Percentiles rank a stretch among this genome's conserved stretches.
These are phyloP conservation scores for Hypoxylon sp. DNA, from an alignment of 2,329 filamentous ascomycete species.

Conservation along the genomic window DNA sequence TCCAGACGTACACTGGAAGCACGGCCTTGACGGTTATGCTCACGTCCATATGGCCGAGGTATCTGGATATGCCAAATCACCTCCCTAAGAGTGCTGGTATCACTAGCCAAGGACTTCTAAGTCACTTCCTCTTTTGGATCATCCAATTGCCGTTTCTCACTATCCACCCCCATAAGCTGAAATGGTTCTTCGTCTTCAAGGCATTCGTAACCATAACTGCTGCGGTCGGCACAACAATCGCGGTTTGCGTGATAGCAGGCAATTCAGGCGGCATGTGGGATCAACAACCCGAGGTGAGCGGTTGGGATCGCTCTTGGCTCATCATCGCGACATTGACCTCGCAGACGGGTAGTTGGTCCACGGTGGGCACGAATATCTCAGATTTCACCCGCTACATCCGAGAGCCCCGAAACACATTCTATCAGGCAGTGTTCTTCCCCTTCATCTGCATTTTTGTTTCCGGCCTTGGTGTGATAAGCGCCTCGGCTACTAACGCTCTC, in stretches of 20 bases:
- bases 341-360: conserved; percentile 39
- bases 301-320: conserved; percentile 12
- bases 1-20: conserved; percentile 54
- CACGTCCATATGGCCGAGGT: conserved; percentile 59
- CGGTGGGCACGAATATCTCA: conserved; percentile 43
- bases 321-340: conserved; percentile 9
- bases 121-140: conserved; percentile 49
- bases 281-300: conserved; percentile 5
- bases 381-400: conserved; percentile 37
- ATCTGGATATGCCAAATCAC: conserved; percentile 59
- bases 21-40: conserved; percentile 54
- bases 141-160: conserved; percentile 40
- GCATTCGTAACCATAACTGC: conserved; percentile 32
- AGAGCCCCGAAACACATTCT: conserved; percentile 43
- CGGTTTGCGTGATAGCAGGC: conserved; percentile 38
- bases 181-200: conserved; percentile 41
- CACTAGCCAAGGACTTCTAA: conserved; percentile 23
- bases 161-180: conserved; percentile 35
- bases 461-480: conserved; percentile 51
- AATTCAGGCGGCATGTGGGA: conserved; percentile 39
- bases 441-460: conserved; percentile 49
- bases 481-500: conserved; percentile 31
- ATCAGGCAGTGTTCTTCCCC: conserved; percentile 48
- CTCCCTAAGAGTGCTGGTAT: conserved; percentile 56
- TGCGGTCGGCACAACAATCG: conserved; percentile 29